These are phyloP conservation scores for Fusarium solani-melongenae DNA, from an alignment of 2,329 filamentous ascomycete species.

Conservation along the genomic window DNA sequence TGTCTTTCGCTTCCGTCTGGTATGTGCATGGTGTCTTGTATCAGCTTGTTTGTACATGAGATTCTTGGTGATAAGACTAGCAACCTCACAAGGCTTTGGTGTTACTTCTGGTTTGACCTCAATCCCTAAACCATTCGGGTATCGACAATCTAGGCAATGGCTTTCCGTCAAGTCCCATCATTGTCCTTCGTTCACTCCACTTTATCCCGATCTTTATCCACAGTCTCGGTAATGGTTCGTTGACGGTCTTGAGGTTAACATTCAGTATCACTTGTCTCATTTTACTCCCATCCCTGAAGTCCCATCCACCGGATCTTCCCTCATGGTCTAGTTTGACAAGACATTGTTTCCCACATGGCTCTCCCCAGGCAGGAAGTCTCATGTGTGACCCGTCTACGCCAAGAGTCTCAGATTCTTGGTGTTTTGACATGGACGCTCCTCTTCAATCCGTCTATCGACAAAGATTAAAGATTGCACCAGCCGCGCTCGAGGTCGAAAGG, in stretches of 20 bases:
- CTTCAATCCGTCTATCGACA: not conserved
- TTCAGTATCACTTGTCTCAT: constrained; percentile 7
- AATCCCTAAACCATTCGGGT: not conserved
- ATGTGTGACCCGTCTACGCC: constrained; percentile 19
- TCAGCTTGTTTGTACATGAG: not conserved
- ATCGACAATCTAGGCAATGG: constrained; percentile 15
- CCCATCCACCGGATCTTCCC: not conserved
- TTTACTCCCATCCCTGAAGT: not conserved
- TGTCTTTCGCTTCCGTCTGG: constrained; percentile 33
- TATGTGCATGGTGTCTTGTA: constrained; percentile 22
- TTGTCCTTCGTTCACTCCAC: constrained; percentile 21
- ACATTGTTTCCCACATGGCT: constrained; percentile 28
- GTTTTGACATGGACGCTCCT: not conserved
- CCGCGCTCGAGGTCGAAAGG: not conserved
- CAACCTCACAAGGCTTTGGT: not conserved
- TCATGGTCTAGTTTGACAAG: constrained; percentile 28
- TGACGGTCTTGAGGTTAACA: constrained; percentile 6
- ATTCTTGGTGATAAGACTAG: not conserved
- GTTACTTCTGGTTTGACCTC: not conserved
- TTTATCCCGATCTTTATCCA: constrained; percentile 13
- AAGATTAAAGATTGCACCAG: constrained; percentile 13
- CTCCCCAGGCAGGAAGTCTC: constrained; percentile 1
- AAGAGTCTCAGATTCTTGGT: constrained; percentile 11
- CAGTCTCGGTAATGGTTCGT: constrained; percentile 17
- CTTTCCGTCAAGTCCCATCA: constrained; percentile 17